phyloP scores from a whole-genome alignment of 768 basidiomycete species.

The Rhizopogon vinicolor region DNA sequence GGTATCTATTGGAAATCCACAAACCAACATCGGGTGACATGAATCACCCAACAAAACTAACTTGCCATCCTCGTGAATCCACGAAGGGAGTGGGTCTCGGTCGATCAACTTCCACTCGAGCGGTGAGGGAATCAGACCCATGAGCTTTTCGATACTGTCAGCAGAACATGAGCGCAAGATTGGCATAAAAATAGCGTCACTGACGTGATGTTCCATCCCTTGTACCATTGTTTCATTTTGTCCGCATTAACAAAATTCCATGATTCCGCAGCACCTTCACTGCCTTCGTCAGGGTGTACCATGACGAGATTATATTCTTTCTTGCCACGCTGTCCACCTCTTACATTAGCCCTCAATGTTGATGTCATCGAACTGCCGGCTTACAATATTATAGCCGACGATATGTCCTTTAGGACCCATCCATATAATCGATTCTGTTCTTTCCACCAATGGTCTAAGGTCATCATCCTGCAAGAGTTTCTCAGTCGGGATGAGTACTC shows the following conservation, averaged over 20 bases:
- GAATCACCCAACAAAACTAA: conserved; percentile 50
- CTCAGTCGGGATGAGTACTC: conserved; percentile 45
- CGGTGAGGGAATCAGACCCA: conserved; percentile 40
- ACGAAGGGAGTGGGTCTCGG: conserved; percentile 40
- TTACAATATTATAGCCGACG: conserved; percentile 42
- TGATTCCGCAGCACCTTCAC: conserved; percentile 29
- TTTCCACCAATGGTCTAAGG: conserved; percentile 45
- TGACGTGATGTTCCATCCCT: conserved; percentile 45
- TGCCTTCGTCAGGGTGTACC: conserved; percentile 34
- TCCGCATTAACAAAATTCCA: conserved; percentile 41
- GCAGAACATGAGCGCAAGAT: not conserved
- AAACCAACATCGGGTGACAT: conserved; percentile 51
- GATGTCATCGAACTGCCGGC: conserved; percentile 8
- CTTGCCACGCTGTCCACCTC: conserved; percentile 24
- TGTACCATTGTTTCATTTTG: conserved; percentile 44
- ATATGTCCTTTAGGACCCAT: conserved; percentile 49
- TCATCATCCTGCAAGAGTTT: conserved; percentile 47
- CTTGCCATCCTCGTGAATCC: conserved; percentile 41
- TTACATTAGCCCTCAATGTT: not conserved
- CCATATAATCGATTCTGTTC: conserved; percentile 52
- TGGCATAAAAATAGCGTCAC: conserved; percentile 2
- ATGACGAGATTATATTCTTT: conserved; percentile 45
- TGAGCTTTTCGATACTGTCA: conserved; percentile 39
- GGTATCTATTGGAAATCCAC: not conserved
- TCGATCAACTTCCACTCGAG: conserved; percentile 47